Percentiles rank a stretch among this genome's conserved stretches.
Evolutionary conservation across 768 basidiomycete species (phyloP).

Genomic region (Lyophyllum decastes): DNA sequence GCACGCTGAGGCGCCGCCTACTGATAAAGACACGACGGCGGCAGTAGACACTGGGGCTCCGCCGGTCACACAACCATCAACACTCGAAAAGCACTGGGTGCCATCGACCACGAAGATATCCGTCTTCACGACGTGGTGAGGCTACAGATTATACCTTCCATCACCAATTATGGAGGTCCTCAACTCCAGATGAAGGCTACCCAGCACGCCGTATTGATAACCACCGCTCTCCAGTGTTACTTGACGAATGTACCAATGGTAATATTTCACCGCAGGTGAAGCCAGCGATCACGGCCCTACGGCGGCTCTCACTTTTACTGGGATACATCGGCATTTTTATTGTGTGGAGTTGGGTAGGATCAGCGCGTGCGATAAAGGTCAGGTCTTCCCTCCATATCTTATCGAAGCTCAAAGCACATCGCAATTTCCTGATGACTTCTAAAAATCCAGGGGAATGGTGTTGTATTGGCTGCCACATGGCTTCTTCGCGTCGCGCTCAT

Average conservation of each 20-base stretch:
- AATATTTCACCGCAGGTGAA: constrained; percentile 64
- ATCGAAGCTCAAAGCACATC: constrained; percentile 4
- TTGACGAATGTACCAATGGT: constrained; percentile 62
- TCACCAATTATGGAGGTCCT: constrained; percentile 71
- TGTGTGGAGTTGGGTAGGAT: constrained; percentile 76
- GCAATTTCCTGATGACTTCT: neutral
- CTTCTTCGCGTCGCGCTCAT: constrained; percentile 74
- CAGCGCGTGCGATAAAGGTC: constrained; percentile 67
- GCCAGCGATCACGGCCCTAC: constrained; percentile 58
- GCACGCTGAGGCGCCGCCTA: constrained; percentile 33
- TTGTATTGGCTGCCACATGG: constrained; percentile 85
- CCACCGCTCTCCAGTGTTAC: constrained; percentile 73
- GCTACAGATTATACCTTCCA: constrained; percentile 76
- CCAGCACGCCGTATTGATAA: constrained; percentile 74
- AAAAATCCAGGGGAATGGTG: constrained; percentile 62
- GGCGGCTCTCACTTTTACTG: constrained; percentile 61
- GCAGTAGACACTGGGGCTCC: constrained; percentile 9
- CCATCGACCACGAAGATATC: constrained; percentile 77
- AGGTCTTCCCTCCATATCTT: constrained; percentile 5
- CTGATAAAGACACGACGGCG: neutral
- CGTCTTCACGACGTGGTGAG: constrained; percentile 79
- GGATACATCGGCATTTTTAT: constrained; percentile 77
- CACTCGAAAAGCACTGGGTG: constrained; percentile 53
- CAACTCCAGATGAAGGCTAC: constrained; percentile 65
- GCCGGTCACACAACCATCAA: constrained; percentile 17